Conservation (phyloP, 257 asterid species). For the Forsythia viridissima region DNA sequence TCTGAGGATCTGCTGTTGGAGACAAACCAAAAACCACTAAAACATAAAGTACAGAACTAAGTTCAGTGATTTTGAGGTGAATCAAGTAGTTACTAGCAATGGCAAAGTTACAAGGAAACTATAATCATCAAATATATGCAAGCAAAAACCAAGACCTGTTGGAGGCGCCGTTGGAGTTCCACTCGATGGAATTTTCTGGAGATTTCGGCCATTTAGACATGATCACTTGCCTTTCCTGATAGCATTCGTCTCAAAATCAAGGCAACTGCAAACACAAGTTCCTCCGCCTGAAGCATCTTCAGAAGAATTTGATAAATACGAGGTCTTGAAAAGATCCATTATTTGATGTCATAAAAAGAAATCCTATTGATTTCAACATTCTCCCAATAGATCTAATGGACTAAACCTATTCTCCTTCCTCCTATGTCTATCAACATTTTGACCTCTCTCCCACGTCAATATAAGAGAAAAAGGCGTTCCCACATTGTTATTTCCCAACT, state of each 20-base stretch:
- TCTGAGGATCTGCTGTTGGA: too few relatives aligned
- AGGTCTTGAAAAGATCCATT: neutral
- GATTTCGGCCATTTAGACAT: neutral
- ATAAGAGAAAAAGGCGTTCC: neutral
- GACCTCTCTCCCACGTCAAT: constrained; percentile 1
- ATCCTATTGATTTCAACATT: constrained; percentile 1
- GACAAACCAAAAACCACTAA: too few relatives aligned
- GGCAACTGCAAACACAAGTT: neutral
- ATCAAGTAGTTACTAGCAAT: neutral
- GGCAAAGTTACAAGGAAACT: neutral
- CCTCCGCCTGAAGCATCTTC: neutral
- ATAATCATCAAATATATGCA: neutral
- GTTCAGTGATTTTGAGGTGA: neutral
- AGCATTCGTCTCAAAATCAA: neutral
- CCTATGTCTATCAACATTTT: constrained; percentile 20
- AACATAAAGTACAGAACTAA: neutral
- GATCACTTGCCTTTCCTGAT: neutral
- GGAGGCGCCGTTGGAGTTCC: too few relatives aligned
- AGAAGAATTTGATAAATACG: neutral
- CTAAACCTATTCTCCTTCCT: constrained; percentile 19
- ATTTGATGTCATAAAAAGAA: neutral
- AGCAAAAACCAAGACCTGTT: neutral
- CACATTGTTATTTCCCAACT: neutral
- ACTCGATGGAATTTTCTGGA: neutral
- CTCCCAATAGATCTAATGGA: neutral